phyloP scores from a whole-genome alignment of 2,329 filamentous ascomycete genomes.

The Xylariaceae sp. region DNA sequence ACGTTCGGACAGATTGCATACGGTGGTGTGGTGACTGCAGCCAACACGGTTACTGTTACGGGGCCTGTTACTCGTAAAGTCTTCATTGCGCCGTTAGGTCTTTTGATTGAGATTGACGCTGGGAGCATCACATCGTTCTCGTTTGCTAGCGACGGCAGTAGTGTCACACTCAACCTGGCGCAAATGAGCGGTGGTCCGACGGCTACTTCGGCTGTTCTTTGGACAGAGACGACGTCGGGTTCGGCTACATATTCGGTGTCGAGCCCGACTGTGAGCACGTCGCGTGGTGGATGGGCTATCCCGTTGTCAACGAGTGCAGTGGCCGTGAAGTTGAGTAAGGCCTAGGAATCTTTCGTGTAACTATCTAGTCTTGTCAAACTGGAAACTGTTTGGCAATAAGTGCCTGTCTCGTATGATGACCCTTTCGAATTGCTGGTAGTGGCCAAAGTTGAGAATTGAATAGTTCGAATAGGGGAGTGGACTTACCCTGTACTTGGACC shows the following conservation, averaged over 20 bases:
- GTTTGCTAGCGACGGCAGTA: slow-evolving; percentile 27
- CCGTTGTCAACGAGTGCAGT: slow-evolving; percentile 23
- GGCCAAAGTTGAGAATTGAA: no score
- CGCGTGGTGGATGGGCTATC: slow-evolving; percentile 28
- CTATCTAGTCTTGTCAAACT: no score
- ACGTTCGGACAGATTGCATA: slow-evolving; percentile 46
- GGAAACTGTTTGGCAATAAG: no score
- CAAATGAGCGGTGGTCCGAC: slow-evolving; percentile 28
- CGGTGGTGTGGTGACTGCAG: slow-evolving; percentile 39
- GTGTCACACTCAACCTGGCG: slow-evolving; percentile 28
- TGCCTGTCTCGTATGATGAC: no score
- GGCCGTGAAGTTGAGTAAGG: slow-evolving; percentile 18
- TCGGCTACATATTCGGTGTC: slow-evolving; percentile 24
- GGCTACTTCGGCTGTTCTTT: slow-evolving; percentile 31
- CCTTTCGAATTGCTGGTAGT: no score
- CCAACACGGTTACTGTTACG: slow-evolving; percentile 31
- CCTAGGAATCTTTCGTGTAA: no score
- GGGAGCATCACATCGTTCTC: slow-evolving; percentile 39
- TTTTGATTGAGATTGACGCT: slow-evolving; percentile 40
- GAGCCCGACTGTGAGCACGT: slow-evolving; percentile 15
- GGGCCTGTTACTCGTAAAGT: slow-evolving; percentile 46
- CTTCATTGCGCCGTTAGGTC: slow-evolving; percentile 44
- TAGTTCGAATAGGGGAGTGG: no score
- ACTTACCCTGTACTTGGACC: no score
- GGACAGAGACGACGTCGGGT: slow-evolving; percentile 33